phyloP scores from a whole-genome alignment of 1,284 basidiomycete genomes.

The Pulchroboletus neoregius region DNA sequence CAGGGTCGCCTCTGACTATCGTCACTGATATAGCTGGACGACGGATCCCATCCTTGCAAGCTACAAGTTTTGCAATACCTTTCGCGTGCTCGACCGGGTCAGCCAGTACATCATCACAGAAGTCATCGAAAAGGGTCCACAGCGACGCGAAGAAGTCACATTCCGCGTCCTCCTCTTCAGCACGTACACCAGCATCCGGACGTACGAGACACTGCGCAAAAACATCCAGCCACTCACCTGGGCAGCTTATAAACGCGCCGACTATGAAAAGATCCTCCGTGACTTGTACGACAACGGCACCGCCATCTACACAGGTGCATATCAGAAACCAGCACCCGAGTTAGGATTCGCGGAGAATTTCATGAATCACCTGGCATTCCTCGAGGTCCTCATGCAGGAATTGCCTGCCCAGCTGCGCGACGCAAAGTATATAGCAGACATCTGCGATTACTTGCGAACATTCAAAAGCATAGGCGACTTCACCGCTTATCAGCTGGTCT shows the following conservation, averaged over 20 bases:
- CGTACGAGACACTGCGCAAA: constrained; percentile 51
- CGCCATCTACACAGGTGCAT: constrained; percentile 58
- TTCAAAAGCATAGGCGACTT: constrained; percentile 63
- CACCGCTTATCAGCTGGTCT: constrained; percentile 52
- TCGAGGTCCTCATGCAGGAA: constrained; percentile 53
- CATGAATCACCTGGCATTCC: constrained; percentile 51
- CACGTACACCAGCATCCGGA: constrained; percentile 55
- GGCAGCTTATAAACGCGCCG: constrained; percentile 42
- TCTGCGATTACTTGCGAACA: constrained; percentile 50
- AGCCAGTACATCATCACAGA: constrained; percentile 57
- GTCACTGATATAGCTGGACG: constrained; percentile 49
- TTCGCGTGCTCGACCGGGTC: constrained; percentile 55
- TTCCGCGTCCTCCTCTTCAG: constrained; percentile 63
- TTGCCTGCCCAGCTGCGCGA: constrained; percentile 41
- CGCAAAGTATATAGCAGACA: constrained; percentile 47
- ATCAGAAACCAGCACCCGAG: constrained; percentile 57
- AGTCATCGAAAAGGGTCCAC: constrained; percentile 60
- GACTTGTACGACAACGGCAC: constrained; percentile 35
- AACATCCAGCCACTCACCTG: constrained; percentile 52
- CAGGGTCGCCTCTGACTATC: constrained; percentile 16
- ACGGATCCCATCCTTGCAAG: constrained; percentile 45
- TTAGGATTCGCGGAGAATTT: constrained; percentile 42
- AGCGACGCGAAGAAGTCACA: constrained; percentile 48
- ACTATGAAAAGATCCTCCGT: constrained; percentile 47
- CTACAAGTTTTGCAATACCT: constrained; percentile 59